Conservation (phyloP, 257 asterid species). For the Verbascum thapsus region DNA sequence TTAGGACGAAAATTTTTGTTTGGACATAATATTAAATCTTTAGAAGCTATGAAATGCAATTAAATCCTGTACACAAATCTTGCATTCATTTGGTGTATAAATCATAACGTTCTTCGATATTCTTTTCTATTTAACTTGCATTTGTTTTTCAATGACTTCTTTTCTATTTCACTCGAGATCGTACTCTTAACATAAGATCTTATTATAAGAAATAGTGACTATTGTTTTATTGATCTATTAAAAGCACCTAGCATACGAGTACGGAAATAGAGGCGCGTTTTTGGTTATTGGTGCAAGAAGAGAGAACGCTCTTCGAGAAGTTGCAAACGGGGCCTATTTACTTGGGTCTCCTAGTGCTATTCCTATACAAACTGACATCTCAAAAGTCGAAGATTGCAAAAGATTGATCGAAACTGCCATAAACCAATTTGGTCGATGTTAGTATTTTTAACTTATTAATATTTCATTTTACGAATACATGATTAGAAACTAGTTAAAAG, state of each 20-base stretch:
- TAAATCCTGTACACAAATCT: too few species aligned
- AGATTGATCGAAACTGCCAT: constrained; percentile 58
- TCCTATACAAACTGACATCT: constrained; percentile 56
- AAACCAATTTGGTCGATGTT: constrained; percentile 62
- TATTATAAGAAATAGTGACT: background rate
- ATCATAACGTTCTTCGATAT: too few species aligned
- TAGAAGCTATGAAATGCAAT: too few species aligned
- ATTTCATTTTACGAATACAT: background rate
- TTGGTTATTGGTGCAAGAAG: constrained; percentile 77
- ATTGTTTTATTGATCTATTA: background rate
- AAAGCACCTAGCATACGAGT: constrained; percentile 81
- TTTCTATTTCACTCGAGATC: background rate
- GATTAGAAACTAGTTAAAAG: background rate
- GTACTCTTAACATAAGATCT: too few species aligned
- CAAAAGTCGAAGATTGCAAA: constrained; percentile 55
- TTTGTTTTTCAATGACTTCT: background rate
- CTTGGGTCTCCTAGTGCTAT: constrained; percentile 68
- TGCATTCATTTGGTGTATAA: too few species aligned
- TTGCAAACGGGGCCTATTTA: constrained; percentile 53
- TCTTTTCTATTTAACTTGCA: too few species aligned
- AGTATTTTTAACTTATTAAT: background rate
- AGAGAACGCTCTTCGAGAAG: constrained; percentile 51
- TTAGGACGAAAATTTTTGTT: too few species aligned
- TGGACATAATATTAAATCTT: too few species aligned
- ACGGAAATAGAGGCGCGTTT: constrained; percentile 72